phyloP scores from a whole-genome alignment of 371 early-diverging fungal genomes.

The Mucor plumbeus region DNA sequence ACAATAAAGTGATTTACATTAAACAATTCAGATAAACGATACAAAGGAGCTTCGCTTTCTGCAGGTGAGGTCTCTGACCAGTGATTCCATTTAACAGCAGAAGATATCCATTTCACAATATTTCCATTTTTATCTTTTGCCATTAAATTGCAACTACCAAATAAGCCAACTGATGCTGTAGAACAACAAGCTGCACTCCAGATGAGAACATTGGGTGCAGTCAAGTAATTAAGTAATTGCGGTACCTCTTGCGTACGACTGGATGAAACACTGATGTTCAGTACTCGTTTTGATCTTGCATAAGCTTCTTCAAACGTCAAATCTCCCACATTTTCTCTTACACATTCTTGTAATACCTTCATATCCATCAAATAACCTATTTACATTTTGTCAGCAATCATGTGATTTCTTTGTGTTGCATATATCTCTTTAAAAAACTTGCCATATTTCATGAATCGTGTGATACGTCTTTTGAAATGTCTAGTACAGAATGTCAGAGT shows the following conservation, averaged over 20 bases:
- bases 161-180: conserved; percentile 66
- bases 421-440: conserved; percentile 5
- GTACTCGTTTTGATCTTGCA: conserved; percentile 62
- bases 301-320: conserved; percentile 79
- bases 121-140: conserved; percentile 72
- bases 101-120: conserved; percentile 68
- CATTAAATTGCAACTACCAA: conserved; percentile 62
- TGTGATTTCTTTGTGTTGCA: neutral
- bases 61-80: conserved; percentile 55
- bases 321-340: conserved; percentile 71
- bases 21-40: conserved; percentile 72
- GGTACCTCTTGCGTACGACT: conserved; percentile 73
- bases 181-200: conserved; percentile 78
- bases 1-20: conserved; percentile 83
- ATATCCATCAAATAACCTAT: conserved; percentile 75
- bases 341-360: conserved; percentile 71
- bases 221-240: conserved; percentile 72
- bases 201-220: conserved; percentile 80
- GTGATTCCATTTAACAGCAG: conserved; percentile 59
- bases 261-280: conserved; percentile 76
- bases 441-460: conserved; percentile 70
- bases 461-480: conserved; percentile 63
- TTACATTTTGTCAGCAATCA: neutral
- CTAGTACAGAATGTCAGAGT: conserved; percentile 13
- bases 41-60: conserved; percentile 68